phyloP scores from a whole-genome alignment of 768 basidiomycete genomes.

The Tephrocybe sp. region DNA sequence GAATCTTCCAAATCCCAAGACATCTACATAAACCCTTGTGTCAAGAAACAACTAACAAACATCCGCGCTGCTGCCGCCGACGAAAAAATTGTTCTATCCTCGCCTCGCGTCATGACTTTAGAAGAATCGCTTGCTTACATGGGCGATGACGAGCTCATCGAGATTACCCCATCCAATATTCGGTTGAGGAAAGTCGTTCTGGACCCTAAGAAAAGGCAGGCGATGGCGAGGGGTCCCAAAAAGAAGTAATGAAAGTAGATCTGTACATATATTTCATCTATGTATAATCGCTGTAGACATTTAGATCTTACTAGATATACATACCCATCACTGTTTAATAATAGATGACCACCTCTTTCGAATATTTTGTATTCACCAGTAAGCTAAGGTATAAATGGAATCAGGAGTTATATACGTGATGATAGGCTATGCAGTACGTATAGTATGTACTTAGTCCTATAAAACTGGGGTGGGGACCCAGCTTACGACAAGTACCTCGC shows the following conservation, averaged over 20 bases:
- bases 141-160: conserved; percentile 48
- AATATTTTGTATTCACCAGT: too few species aligned
- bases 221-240: not conserved
- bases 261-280: not conserved
- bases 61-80: conserved; percentile 47
- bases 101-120: conserved; percentile 40
- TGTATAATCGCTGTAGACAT: not conserved
- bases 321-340: too few species aligned
- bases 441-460: too few species aligned
- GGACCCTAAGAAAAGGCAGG: conserved; percentile 26
- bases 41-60: conserved; percentile 50
- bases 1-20: conserved; percentile 45
- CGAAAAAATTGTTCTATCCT: conserved; percentile 47
- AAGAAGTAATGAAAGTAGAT: not conserved
- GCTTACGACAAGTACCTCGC: too few species aligned
- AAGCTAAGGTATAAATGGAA: too few species aligned
- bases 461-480: too few species aligned
- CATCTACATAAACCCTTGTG: conserved; percentile 44
- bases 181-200: conserved; percentile 42
- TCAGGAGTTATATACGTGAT: too few species aligned
- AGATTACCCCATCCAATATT: conserved; percentile 42
- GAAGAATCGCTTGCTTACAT: conserved; percentile 49
- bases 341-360: not conserved
- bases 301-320: too few species aligned
- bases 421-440: too few species aligned